phyloP scores from a whole-genome alignment of 2,329 filamentous ascomycete genomes.

The Lomentospora prolificans region DNA sequence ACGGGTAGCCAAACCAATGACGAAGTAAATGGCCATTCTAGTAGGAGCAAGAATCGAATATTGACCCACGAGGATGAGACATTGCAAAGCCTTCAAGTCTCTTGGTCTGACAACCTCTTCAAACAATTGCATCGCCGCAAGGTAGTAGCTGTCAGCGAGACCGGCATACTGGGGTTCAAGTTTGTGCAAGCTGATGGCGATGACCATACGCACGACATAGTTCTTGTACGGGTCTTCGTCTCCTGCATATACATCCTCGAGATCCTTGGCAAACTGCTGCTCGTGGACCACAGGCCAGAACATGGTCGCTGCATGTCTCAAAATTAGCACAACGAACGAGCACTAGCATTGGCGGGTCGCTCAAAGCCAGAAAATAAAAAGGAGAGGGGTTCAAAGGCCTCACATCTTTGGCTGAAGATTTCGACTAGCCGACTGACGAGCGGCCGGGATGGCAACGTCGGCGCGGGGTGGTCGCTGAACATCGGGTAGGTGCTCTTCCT shows the following conservation, averaged over 20 bases:
- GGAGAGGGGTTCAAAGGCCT: conserved; percentile 13
- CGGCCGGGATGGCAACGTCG: conserved; percentile 60
- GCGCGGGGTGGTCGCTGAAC: conserved; percentile 74
- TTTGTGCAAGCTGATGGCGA: conserved; percentile 92
- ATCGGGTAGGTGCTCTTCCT: conserved; percentile 79
- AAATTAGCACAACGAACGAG: background rate
- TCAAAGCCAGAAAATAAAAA: background rate
- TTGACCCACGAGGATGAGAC: conserved; percentile 74
- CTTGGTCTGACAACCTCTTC: conserved; percentile 79
- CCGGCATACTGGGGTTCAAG: conserved; percentile 84
- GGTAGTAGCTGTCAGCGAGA: conserved; percentile 87
- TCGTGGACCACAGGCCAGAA: conserved; percentile 86
- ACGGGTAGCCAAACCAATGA: conserved; percentile 77
- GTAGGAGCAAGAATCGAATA: conserved; percentile 92
- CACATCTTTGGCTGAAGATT: conserved; percentile 78
- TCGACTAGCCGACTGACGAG: conserved; percentile 73
- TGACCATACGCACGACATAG: conserved; percentile 81
- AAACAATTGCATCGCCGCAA: conserved; percentile 76
- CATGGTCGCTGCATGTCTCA: conserved; percentile 59
- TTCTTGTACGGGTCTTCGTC: conserved; percentile 70
- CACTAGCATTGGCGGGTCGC: too few relatives aligned
- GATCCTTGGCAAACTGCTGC: conserved; percentile 61
- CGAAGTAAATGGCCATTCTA: conserved; percentile 84
- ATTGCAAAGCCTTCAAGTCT: conserved; percentile 83
- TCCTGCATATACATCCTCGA: conserved; percentile 72